Evolutionary conservation across 345 rosid species (phyloP).

Genomic region (Clausena lansium): DNA sequence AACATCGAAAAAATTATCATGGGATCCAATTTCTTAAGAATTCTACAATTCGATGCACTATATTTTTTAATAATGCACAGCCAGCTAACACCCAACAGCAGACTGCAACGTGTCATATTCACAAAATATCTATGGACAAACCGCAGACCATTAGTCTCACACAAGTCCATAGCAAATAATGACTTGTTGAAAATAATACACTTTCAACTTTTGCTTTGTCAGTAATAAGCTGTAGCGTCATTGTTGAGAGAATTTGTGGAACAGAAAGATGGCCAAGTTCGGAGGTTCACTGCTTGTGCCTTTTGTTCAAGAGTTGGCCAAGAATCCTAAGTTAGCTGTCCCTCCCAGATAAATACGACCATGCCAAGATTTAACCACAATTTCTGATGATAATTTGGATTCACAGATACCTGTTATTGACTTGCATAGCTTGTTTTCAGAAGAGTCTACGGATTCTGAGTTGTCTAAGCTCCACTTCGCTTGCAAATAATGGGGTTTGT

Average conservation of each 20-base stretch:
- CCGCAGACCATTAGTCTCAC: no score
- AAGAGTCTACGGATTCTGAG: conserved; percentile 33
- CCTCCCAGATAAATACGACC: conserved; percentile 34
- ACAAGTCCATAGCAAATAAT: no score
- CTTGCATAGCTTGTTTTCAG: conserved; percentile 28
- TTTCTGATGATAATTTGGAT: neutral
- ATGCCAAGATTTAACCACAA: conserved; percentile 9
- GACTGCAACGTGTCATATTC: no score
- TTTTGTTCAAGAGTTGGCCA: conserved; percentile 36
- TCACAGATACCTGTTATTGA: conserved; percentile 37
- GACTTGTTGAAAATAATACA: no score
- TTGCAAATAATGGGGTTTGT: conserved; percentile 14
- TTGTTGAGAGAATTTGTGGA: neutral
- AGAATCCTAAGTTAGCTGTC: conserved; percentile 15
- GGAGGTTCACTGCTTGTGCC: conserved; percentile 42
- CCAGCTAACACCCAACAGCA: no score
- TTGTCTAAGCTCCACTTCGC: conserved; percentile 31
- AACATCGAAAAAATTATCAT: no score
- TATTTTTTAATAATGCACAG: no score
- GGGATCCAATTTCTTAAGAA: no score
- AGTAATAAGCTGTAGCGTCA: neutral
- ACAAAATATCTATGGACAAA: no score
- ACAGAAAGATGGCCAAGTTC: neutral
- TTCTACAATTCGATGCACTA: no score
- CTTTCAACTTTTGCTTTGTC: no score